Evolutionary conservation across 371 early-diverging fungal species (phyloP).

Genomic region (Gilbertella persicaria): DNA sequence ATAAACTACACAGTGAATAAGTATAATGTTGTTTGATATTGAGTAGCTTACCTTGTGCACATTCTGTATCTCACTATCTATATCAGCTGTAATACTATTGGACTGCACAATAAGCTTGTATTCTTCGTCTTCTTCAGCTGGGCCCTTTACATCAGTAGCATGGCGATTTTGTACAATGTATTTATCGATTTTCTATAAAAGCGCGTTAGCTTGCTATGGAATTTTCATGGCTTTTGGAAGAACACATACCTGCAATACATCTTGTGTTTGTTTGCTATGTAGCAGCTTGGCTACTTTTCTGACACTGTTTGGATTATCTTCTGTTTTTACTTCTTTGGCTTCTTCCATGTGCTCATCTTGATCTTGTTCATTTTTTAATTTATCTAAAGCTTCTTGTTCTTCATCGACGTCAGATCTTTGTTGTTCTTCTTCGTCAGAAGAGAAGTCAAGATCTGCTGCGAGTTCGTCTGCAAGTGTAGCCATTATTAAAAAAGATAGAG

Average conservation of each 20-base stretch:
- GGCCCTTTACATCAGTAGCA: conserved; percentile 51
- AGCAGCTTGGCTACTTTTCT: conserved; percentile 47
- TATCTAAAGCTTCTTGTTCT: conserved; percentile 28
- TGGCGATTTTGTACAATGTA: conserved; percentile 42
- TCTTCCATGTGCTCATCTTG: conserved; percentile 36
- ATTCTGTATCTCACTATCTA: conserved; percentile 85
- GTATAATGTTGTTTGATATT: not conserved
- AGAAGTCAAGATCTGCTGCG: conserved; percentile 72
- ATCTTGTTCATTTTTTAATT: conserved; percentile 12
- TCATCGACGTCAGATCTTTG: conserved; percentile 27
- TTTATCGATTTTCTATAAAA: conserved; percentile 55
- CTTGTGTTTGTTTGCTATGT: conserved; percentile 40
- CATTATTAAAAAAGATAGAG: conserved; percentile 19
- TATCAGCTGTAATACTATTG: conserved; percentile 82
- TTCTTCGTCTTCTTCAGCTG: conserved; percentile 83
- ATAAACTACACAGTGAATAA: conserved; percentile 63
- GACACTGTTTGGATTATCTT: conserved; percentile 34
- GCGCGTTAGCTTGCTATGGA: not conserved
- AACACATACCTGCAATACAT: conserved; percentile 42
- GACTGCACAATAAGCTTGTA: conserved; percentile 87
- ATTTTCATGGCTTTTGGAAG: too few relatives aligned
- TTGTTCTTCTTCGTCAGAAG: conserved; percentile 47
- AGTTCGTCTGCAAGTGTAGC: conserved; percentile 75
- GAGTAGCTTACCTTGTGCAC: conserved; percentile 75
- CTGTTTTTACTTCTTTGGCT: conserved; percentile 14